Evolutionary conservation across 352 stramenopile genomes (phyloP).

Genomic region (Phytophthora pisi): DNA sequence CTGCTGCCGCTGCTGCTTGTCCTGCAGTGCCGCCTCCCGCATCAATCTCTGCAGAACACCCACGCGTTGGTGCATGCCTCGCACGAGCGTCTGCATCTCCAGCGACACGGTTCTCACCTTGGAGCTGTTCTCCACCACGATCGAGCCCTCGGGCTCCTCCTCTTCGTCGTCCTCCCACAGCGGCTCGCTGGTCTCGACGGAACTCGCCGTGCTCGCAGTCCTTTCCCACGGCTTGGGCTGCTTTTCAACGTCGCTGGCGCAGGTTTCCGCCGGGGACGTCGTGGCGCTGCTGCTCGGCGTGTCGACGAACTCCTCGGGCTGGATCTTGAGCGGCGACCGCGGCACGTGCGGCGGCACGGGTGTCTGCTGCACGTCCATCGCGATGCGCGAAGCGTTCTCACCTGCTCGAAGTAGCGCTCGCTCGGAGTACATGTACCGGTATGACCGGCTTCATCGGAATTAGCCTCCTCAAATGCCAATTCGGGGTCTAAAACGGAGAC

Average conservation of each 20-base stretch:
- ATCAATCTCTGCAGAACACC: slow-evolving; percentile 29
- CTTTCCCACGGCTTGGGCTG: slow-evolving; percentile 20
- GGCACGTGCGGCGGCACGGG: not conserved
- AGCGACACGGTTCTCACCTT: not conserved
- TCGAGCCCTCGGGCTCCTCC: not conserved
- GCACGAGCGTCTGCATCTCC: slow-evolving; percentile 28
- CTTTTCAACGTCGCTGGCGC: slow-evolving; percentile 8
- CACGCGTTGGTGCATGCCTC: slow-evolving; percentile 27
- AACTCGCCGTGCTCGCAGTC: slow-evolving; percentile 17
- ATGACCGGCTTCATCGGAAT: slow-evolving; percentile 15
- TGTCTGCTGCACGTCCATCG: slow-evolving; percentile 18
- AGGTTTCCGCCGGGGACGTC: slow-evolving; percentile 17
- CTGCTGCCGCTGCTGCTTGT: not conserved
- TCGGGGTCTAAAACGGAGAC: slow-evolving; percentile 16
- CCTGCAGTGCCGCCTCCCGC: slow-evolving; percentile 10
- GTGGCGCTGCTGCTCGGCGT: slow-evolving; percentile 15
- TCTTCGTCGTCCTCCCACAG: slow-evolving; percentile 13
- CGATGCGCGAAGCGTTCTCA: not conserved
- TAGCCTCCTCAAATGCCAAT: not conserved
- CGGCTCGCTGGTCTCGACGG: slow-evolving; percentile 16
- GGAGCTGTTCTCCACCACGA: not conserved
- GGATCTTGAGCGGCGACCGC: slow-evolving; percentile 26
- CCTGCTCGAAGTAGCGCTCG: not conserved
- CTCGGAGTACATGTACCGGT: not conserved
- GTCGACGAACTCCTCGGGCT: slow-evolving; percentile 12